phyloP scores from a whole-genome alignment of 257 asterid genomes.

The Forsythia viridissima region DNA sequence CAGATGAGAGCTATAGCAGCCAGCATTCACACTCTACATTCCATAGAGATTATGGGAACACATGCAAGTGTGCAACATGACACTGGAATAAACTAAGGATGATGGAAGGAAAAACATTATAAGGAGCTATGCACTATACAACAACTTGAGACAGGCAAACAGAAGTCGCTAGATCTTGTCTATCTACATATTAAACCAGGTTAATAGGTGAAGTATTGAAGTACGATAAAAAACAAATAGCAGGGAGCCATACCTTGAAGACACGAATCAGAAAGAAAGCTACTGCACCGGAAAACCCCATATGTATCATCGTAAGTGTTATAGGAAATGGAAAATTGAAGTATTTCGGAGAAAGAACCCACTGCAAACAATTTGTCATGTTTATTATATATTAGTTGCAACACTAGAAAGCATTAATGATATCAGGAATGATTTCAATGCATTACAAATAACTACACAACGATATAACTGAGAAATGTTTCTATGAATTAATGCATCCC shows the following conservation, averaged over 20 bases:
- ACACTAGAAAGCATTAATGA: constrained; percentile 11
- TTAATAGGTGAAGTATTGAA: neutral
- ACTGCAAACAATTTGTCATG: constrained; percentile 45
- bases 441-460: neutral
- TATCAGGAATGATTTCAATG: neutral
- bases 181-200: neutral
- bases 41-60: neutral
- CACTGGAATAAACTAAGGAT: neutral
- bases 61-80: neutral
- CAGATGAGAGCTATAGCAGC: neutral
- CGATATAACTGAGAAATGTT: neutral
- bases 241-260: constrained; percentile 55
- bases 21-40: neutral
- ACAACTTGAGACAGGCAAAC: neutral
- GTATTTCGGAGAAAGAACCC: constrained; percentile 90
- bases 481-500: neutral
- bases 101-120: neutral
- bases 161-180: neutral
- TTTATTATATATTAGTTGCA: constrained; percentile 13
- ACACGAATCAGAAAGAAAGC: constrained; percentile 77
- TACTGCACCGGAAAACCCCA: constrained; percentile 85
- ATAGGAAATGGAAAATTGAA: constrained; percentile 82
- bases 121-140: neutral
- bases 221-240: neutral
- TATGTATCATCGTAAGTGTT: constrained; percentile 89